Base-by-base conservation (phyloP, 2,329 filamentous ascomycete genomes). In the Talaromyces atroroseus region DNA sequence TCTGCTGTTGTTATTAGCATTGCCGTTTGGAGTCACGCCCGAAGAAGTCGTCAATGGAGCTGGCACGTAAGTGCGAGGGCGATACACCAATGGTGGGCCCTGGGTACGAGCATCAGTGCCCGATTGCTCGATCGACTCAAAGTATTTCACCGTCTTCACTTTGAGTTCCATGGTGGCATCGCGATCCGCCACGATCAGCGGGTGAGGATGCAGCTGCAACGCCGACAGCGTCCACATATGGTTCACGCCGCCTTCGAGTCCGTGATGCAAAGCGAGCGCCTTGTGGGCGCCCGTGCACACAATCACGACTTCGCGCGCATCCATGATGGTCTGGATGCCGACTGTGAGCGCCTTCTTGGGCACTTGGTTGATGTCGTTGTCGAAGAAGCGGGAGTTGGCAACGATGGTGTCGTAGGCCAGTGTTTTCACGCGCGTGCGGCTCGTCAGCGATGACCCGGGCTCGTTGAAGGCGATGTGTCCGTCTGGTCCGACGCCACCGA, bases 391-490 rank as follows among this genome's bases (percentile, higher is more conserved):
- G 18, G 87, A 90, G 74, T 95, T 95, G 61, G 89, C 89, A 4
- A 92, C 76, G 59, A 94, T 90, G 2, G 90, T 95, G 73, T 94
- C 90, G 67, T 92, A 91, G 40, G 90, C 88, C 52, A 95, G 77
- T 1, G 90, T 94, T 81, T 94, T 94, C 68, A 94, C 89, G 59
- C 90, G 82, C 12, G 90, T 95, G 48, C 88, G 82, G 56, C 87
- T 90, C 63, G 82, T 82, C 59, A 95, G 76, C 58, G 86, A 90
- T 11, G 88, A 91, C 42, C 89, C 90, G 3, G 90, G 90, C 74
- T 95, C 90, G 73, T 95, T 95, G 81, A 95, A 95, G 49, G 90
- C 90, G 61, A 95, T 90, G 72, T 95, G 90, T 5, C 90, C 90
- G 68, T 95, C 90, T 55, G 89, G 87, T 29, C 90, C 90, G 55